Evolutionary conservation across 1,139 yeast species (phyloP).

Genomic region (Blastobotrys niveus): DNA sequence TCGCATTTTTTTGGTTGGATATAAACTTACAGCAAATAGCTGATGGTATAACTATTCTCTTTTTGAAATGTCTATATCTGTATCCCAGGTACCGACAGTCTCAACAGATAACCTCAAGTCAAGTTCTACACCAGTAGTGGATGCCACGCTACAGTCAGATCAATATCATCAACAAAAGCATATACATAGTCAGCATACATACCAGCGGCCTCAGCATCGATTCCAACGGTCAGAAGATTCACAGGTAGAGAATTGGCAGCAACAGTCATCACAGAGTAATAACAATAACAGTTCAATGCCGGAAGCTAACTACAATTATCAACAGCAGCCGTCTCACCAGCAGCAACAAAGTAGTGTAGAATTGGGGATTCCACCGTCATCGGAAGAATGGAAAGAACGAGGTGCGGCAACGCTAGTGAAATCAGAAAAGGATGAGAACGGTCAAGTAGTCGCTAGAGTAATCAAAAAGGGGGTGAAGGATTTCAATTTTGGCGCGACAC

Average conservation of each 20-base stretch:
- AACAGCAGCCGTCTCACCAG: not conserved
- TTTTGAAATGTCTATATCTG: too few relatives aligned
- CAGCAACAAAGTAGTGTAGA: slow-evolving; percentile 4
- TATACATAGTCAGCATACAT: too few relatives aligned
- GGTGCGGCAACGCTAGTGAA: slow-evolving; percentile 52
- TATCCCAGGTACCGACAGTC: too few relatives aligned
- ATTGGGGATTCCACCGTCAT: slow-evolving; percentile 13
- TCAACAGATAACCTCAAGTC: too few relatives aligned
- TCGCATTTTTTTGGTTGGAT: too few relatives aligned
- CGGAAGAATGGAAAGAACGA: slow-evolving; percentile 35
- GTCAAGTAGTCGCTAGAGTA: slow-evolving; percentile 42
- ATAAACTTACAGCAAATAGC: too few relatives aligned
- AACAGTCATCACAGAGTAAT: not conserved
- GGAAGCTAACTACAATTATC: not conserved
- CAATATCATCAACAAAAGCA: too few relatives aligned
- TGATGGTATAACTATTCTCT: too few relatives aligned
- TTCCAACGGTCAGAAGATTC: not conserved
- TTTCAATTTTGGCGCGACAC: slow-evolving; percentile 75
- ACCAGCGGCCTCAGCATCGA: not conserved
- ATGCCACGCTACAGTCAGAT: too few relatives aligned
- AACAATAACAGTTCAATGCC: not conserved
- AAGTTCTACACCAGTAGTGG: too few relatives aligned
- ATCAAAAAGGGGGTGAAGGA: slow-evolving; percentile 61
- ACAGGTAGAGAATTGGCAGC: not conserved
- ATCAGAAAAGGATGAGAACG: slow-evolving; percentile 43